Percentiles rank a stretch among this genome's conserved stretches.
phyloP scores from a whole-genome alignment of 805 yeast species.

The Candida andamanensis region DNA sequence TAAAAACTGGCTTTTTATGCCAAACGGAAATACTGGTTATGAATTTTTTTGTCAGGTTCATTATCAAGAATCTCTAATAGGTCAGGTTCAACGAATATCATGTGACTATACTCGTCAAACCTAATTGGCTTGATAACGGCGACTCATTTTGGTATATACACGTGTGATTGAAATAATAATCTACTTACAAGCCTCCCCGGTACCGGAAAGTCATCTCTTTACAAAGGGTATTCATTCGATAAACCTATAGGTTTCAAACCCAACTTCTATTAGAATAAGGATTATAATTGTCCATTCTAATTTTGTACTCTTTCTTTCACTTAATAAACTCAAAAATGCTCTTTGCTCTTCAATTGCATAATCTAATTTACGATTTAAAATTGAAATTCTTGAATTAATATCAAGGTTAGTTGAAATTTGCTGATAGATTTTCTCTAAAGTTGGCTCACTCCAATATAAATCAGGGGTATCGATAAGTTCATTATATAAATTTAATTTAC shows the following conservation, averaged over 20 bases:
- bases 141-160: constrained; percentile 4
- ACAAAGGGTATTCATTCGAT: constrained; percentile 17
- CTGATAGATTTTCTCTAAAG: constrained; percentile 69
- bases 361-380: constrained; percentile 79
- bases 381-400: constrained; percentile 68
- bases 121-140: constrained; percentile 6
- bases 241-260: constrained; percentile 74
- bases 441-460: constrained; percentile 88
- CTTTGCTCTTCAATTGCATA: constrained; percentile 87
- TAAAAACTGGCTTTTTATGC: background rate
- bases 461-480: constrained; percentile 92
- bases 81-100: no score
- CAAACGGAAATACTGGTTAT: constrained; percentile 1
- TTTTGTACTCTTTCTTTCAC: constrained; percentile 69
- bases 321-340: constrained; percentile 67
- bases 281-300: constrained; percentile 87
- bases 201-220: constrained; percentile 1
- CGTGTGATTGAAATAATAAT: constrained; percentile 1
- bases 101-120: no score
- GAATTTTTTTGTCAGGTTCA: constrained; percentile 1
- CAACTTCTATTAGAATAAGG: constrained; percentile 78
- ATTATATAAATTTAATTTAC: constrained; percentile 77
- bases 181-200: constrained; percentile 2
- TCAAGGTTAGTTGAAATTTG: constrained; percentile 69
- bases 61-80: no score